Evolutionary conservation across 441 rosid genomes (phyloP).

Genomic region (Biscutella laevigata): DNA sequence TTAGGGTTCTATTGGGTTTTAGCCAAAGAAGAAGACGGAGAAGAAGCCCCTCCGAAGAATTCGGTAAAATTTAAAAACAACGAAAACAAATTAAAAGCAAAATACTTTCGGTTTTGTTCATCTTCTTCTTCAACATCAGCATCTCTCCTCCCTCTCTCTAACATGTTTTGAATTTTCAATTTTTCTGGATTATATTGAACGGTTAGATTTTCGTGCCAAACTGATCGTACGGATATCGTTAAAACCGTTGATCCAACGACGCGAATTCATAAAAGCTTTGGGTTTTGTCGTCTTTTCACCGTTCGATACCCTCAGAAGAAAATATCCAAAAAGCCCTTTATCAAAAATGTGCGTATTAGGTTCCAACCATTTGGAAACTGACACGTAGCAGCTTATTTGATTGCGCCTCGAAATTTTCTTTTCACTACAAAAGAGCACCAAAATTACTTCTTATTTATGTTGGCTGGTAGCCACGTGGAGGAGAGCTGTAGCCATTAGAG

Average conservation of each 20-base stretch:
- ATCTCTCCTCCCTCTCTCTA: constrained; percentile 74
- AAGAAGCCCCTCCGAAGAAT: constrained; percentile 4
- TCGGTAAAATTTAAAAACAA: constrained; percentile 8
- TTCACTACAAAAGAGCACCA: neutral
- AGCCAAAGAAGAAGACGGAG: constrained; percentile 14
- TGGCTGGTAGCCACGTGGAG: too few relatives aligned
- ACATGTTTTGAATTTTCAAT: constrained; percentile 73
- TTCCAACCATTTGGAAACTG: neutral
- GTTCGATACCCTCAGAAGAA: constrained; percentile 3
- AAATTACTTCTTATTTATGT: neutral
- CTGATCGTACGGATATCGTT: constrained; percentile 33
- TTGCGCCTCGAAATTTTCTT: too few relatives aligned
- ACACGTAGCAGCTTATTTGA: too few relatives aligned
- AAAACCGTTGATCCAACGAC: constrained; percentile 34
- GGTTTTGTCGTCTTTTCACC: constrained; percentile 19
- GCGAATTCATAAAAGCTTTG: constrained; percentile 42
- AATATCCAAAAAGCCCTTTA: constrained; percentile 9
- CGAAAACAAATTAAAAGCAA: constrained; percentile 22
- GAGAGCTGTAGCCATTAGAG: too few relatives aligned
- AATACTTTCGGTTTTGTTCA: constrained; percentile 28
- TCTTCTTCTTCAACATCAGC: constrained; percentile 28
- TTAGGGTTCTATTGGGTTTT: constrained; percentile 26
- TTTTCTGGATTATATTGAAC: constrained; percentile 40
- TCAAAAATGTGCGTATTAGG: neutral
- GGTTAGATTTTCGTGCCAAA: constrained; percentile 37